phyloP scores from a whole-genome alignment of 2,329 filamentous ascomycete species.

The Sordariomycetes sp. region DNA sequence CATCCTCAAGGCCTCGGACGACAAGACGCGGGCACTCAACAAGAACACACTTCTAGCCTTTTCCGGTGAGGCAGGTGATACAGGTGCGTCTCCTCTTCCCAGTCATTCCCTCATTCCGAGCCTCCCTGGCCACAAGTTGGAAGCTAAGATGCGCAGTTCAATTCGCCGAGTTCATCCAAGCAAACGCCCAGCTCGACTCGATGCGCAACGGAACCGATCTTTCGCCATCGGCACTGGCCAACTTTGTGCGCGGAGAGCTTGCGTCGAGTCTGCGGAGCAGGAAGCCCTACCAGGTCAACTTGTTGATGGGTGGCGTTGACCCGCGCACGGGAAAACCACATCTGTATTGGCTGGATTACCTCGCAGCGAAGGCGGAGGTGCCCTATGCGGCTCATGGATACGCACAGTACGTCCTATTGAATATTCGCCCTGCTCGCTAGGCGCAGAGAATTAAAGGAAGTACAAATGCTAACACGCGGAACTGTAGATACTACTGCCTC shows the following conservation, averaged over 20 bases:
- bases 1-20: constrained; percentile 87
- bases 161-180: constrained; percentile 99
- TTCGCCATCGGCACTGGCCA: constrained; percentile 77
- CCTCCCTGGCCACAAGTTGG: not conserved
- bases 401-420: constrained; percentile 63
- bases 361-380: constrained; percentile 77
- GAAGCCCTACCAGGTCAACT: constrained; percentile 94
- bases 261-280: constrained; percentile 83
- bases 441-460: not conserved
- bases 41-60: constrained; percentile 92
- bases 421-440: not conserved
- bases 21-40: constrained; percentile 92
- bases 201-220: constrained; percentile 97
- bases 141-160: constrained; percentile 55
- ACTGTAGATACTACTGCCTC: constrained; percentile 81
- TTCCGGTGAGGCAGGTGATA: constrained; percentile 93
- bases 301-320: constrained; percentile 89
- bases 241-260: constrained; percentile 90
- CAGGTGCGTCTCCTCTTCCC: constrained; percentile 44
- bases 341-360: constrained; percentile 95
- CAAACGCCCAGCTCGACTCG: constrained; percentile 94
- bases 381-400: constrained; percentile 98
- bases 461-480: constrained; percentile 3
- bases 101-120: no score
- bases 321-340: constrained; percentile 83